Evolutionary conservation across 495 filamentous ascomycete species (phyloP), one percentile per base, ranked within the genome.

Genomic region (Penicillium bialowiezense): DNA sequence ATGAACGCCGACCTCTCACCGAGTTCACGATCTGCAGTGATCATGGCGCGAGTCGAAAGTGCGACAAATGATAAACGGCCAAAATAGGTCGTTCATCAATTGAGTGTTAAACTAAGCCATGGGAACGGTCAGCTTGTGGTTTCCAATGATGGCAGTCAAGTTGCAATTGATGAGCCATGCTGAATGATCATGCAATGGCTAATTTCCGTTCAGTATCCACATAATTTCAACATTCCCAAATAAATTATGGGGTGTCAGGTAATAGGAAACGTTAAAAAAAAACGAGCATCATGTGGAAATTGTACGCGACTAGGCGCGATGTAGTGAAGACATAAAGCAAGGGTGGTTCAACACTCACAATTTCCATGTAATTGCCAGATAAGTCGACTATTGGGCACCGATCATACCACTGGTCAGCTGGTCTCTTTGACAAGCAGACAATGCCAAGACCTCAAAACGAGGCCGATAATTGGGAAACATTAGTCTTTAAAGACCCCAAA

Each of bases 191-290:
- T 21, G 3, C 34, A 31, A 39, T 29, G 24, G 15, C 44, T 29
- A 20, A 15, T 7, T 44, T 31, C 34, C 26, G 7, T 20, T 47
- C 44, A 47, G 44, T 29, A 47, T 47, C 44, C 35, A 48, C 44
- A 48, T 17, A 48, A 14, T 47, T 14, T 47, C 44, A 47, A 47
- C 44, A 47, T 47, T 31, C 34, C 44, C 44, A 47, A 37, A 6
- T 26, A 37, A 45, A 4, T 17, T 18, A 21, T 32, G 44, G 44
- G 35, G 24, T 47, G 44, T 47, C 44, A 47, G 44, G 29, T 48
- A 48, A 39, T 48, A 48, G 44, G 44, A 48, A 48, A 39, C 44
- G 44, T 35, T 48, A 39, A 34, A 47, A 44, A 33, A 47, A 38
- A 17, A 48, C 34, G 35, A 29, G 37, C 44, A 48, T 48, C 44